Evolutionary conservation across 2,329 filamentous ascomycete genomes (phyloP).

Genomic region (Chaetomium globosum): DNA sequence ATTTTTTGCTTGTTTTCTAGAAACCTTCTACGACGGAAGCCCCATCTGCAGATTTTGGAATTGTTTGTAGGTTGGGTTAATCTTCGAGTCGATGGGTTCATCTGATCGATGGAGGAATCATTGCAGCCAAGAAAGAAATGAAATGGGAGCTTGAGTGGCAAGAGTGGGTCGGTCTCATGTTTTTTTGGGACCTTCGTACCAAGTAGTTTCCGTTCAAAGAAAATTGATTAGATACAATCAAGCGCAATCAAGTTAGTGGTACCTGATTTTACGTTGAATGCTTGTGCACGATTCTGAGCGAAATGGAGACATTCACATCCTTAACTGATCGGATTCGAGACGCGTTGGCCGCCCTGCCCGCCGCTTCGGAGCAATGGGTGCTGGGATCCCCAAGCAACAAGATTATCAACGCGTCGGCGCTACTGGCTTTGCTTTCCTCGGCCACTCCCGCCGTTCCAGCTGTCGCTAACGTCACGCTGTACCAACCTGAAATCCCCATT

Average conservation of each 20-base stretch:
- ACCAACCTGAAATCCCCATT: constrained; percentile 39
- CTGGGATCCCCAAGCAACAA: constrained; percentile 12
- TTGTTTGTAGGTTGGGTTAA: background rate
- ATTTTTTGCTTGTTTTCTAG: background rate
- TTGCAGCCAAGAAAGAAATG: background rate
- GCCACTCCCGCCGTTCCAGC: background rate
- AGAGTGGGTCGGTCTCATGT: background rate
- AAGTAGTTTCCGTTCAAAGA: background rate
- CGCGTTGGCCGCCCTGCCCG: background rate
- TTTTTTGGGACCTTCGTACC: background rate
- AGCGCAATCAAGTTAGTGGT: background rate
- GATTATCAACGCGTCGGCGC: constrained; percentile 10
- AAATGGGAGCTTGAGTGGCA: background rate
- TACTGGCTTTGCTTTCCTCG: constrained; percentile 20
- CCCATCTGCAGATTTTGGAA: background rate
- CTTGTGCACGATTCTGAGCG: background rate
- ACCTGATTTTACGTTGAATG: background rate
- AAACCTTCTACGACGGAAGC: background rate
- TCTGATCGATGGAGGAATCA: background rate
- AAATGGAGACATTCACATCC: background rate
- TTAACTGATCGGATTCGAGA: constrained; percentile 10
- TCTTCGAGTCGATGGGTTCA: background rate
- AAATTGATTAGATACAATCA: background rate
- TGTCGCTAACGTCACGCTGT: constrained; percentile 42
- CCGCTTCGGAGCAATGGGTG: constrained; percentile 7